Percentiles rank a stretch among this genome's conserved stretches.
Conservation (phyloP, 208 protist genomes). For the Endotrypanum monterogeii region DNA sequence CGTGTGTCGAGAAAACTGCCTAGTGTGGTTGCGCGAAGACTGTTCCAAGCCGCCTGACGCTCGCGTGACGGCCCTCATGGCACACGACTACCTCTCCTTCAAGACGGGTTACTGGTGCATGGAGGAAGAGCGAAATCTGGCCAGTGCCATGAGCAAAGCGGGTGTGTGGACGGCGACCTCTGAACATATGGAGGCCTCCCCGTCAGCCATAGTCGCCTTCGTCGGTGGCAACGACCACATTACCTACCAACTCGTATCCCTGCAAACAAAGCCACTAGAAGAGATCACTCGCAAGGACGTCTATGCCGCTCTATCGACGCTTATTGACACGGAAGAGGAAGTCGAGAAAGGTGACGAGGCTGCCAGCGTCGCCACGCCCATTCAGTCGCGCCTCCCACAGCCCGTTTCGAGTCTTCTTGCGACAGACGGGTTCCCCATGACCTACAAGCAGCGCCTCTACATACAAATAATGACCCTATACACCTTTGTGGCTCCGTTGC, state of each 20-base stretch:
- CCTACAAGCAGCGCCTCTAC: slow-evolving; percentile 47
- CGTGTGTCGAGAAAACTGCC: slow-evolving; percentile 69
- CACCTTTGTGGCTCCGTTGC: slow-evolving; percentile 40
- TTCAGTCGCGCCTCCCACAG: slow-evolving; percentile 17
- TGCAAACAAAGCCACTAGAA: slow-evolving; percentile 28
- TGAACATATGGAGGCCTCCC: slow-evolving; percentile 11
- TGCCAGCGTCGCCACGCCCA: neutral
- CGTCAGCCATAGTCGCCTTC: slow-evolving; percentile 46
- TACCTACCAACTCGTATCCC: slow-evolving; percentile 35
- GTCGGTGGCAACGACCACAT: slow-evolving; percentile 63
- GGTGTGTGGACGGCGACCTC: slow-evolving; percentile 29
- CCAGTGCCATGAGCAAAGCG: slow-evolving; percentile 19
- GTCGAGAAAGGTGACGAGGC: slow-evolving; percentile 1
- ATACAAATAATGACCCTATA: slow-evolving; percentile 45
- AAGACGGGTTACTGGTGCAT: slow-evolving; percentile 75
- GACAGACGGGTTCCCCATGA: slow-evolving; percentile 56
- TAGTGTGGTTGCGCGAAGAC: slow-evolving; percentile 70
- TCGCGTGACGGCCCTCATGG: slow-evolving; percentile 34
- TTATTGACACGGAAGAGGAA: slow-evolving; percentile 24
- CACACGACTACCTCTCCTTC: slow-evolving; percentile 60
- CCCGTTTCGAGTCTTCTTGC: slow-evolving; percentile 43
- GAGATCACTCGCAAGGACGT: slow-evolving; percentile 41
- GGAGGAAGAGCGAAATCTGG: slow-evolving; percentile 38
- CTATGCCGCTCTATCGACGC: slow-evolving; percentile 26
- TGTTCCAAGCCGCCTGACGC: slow-evolving; percentile 31